Conservation (phyloP, 75 land plant genomes). For the Sequoiadendron giganteum region DNA sequence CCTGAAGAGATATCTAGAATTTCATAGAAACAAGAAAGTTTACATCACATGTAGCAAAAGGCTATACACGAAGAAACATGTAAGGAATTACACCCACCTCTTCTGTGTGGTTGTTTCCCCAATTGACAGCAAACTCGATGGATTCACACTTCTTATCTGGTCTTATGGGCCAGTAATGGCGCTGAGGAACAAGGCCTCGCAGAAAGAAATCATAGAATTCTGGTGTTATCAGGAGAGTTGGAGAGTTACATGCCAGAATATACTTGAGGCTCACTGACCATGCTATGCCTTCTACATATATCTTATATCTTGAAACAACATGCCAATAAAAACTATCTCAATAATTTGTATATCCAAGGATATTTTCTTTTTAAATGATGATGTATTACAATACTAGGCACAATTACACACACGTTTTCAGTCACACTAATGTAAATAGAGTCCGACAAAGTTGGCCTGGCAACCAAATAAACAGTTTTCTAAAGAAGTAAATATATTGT, state of each 20-base stretch:
- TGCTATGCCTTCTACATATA: slow-evolving; percentile 26
- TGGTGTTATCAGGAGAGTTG: slow-evolving; percentile 44
- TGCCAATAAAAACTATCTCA: background rate
- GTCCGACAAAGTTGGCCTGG: no score
- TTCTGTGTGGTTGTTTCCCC: slow-evolving; percentile 64
- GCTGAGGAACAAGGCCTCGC: slow-evolving; percentile 48
- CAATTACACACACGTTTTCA: background rate
- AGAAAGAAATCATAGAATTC: slow-evolving; percentile 59
- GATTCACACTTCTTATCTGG: slow-evolving; percentile 50
- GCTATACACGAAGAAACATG: background rate
- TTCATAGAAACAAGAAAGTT: background rate
- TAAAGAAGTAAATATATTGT: background rate
- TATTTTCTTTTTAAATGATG: background rate
- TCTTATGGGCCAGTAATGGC: slow-evolving; percentile 66
- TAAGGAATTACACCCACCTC: slow-evolving; percentile 26
- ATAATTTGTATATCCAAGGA: background rate
- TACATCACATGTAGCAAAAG: background rate
- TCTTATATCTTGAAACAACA: slow-evolving; percentile 16
- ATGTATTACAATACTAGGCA: background rate
- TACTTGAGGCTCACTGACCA: slow-evolving; percentile 87
- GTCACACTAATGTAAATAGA: no score
- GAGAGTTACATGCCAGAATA: slow-evolving; percentile 71
- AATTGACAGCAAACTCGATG: slow-evolving; percentile 62
- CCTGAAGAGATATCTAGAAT: background rate
- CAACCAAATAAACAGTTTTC: background rate